Evolutionary conservation across 441 rosid genomes (phyloP), one percentile per base, ranked within the genome.

Genomic region (Aquilaria agallochum): DNA sequence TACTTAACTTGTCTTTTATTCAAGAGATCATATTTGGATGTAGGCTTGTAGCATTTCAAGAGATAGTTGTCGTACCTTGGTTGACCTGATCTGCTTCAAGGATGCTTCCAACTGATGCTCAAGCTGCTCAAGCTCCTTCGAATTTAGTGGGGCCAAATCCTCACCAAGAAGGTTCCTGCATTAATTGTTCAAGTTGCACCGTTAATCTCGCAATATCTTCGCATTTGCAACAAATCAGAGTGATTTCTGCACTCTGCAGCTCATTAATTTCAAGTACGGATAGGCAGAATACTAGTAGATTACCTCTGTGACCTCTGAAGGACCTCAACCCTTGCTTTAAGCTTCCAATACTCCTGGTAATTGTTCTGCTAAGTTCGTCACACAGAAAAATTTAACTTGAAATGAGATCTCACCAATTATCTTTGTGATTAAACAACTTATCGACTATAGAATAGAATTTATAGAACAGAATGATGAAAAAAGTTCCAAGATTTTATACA

Each of bases 161-260:
- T 86, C 89, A 33, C 92, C 92, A 60, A 81, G 87, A 46, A 86
- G 76, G 70, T 81, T 81, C 73, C 92, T 86, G 47, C 33, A 73
- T 1, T 27, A 60, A 40, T 20, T 40, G 36, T 11, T 5, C 44
- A 32, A 33, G 10, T 32, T 55, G n/a, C 34, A 55, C 9, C 44
- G 14, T 10, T 31, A 33, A 11, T 55, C 40, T 32, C 5, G 5
- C 2, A 56, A 13, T 2, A 55, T 3, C 7, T 36, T 36, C 7
- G 42, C 5, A 36, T 36, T 36, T 3, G 42, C 42, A 36, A 36
- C 42, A 36, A 34, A 36, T 36, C 42, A 36, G 42, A 4, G 42
- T 36, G 7, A 36, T 36, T 2, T 20, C 27, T 36, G 42, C 5
- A 6, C 6, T 4, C 42, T 36, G 42, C 7, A 20, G 56, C 1